Base-by-base conservation (phyloP, 345 rosid genomes). In the Boechera stricta region DNA sequence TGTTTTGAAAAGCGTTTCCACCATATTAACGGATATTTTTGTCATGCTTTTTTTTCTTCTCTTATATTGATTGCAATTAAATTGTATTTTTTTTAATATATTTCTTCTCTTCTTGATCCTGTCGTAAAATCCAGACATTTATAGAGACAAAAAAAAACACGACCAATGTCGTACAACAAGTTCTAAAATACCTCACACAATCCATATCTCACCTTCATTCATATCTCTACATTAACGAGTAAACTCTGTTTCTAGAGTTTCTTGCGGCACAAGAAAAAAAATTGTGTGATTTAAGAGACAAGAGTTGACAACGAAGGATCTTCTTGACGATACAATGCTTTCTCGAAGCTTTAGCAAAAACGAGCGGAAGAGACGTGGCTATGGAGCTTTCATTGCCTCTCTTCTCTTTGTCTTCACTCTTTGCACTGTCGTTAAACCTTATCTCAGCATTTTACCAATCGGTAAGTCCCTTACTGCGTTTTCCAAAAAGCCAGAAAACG, bases 301-400 rank as follows among this genome's bases (percentile, higher is more conserved):
- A 21, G 24, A 21, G 24, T 21, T 74, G 77, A 44, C 49, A 62
- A 82, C 73, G 47, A 79, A 82, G 36, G 42, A 60, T 59, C 83
- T 78, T 68, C 72, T 81, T 85, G 82, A 75, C 59, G 80, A 87
- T 26, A 83, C 86, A 13, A 72, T 90, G 39, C 82, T 92, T 58
- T 81, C 86, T 29, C 84, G 97, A 76, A 94, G 97, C 82, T 91
- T 94, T 67, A 86, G 90, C 71, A 86, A 78, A 62, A 84, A 75
- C 5, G 90, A 90, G 44, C 94, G 85, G 64, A 89, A 79, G 79
- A 91, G 74, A 86, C 67, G 91, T 45, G 86, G 87, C 28, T 88
- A 80, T 71, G 91, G 83, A 39, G 96, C 94, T 64, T 18, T 90
- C 64, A 0, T 87, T 39, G 80, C 82, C 24, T 80, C 73, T 76